Evolutionary conservation across 1,139 yeast species (phyloP), one percentile per base, ranked within the genome.

Genomic region (Debaryomyces subglobosus): DNA sequence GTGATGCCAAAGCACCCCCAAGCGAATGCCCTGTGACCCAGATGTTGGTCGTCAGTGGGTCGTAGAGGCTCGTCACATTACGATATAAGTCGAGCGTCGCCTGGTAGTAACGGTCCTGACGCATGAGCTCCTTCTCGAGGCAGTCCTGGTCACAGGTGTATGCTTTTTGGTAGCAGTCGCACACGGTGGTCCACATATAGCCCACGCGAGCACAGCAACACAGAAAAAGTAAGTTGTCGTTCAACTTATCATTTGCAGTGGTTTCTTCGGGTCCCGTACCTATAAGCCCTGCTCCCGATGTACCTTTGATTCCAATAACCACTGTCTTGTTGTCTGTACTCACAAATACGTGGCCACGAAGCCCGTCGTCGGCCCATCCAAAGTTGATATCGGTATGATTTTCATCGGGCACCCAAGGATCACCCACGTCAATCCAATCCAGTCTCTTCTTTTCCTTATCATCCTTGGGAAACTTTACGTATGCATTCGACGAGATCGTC

Each of bases 11-110:
- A 0, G 97, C 83, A 0, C 98, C 99, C 1, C 99, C 99, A 38
- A 94, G 72, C 0, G 98, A 92, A 64, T 94, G 99, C 2, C 99
- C 99, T 0, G 96, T 88, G 3, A 89, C 76, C 98, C 99, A 94
- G 25, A 94, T 82, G 34, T 82, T 78, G 25, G 73, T 64, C 0
- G 88, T 74, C 21, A 78, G 71, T 0, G 98, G 97, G 1, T 73
- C 63, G 62, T 90, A 91, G 45, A 84, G 54, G 2, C 61, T 58
- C 0, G 84, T 74, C 12, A 92, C 96, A 55, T 88, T 85, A 49
- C 85, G 77, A 66, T 89, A 94, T 18, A 94, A 78, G 50, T 89
- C 90, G 49, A 92, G 67, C 0, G 82, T 86, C 0, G 96, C 95
- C 56, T 84, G 83, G 66, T 90, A 94, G 65, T 92, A 94, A 45